Evolutionary conservation across 2,329 filamentous ascomycete species (phyloP).

Genomic region (Fusarium albosuccineum): DNA sequence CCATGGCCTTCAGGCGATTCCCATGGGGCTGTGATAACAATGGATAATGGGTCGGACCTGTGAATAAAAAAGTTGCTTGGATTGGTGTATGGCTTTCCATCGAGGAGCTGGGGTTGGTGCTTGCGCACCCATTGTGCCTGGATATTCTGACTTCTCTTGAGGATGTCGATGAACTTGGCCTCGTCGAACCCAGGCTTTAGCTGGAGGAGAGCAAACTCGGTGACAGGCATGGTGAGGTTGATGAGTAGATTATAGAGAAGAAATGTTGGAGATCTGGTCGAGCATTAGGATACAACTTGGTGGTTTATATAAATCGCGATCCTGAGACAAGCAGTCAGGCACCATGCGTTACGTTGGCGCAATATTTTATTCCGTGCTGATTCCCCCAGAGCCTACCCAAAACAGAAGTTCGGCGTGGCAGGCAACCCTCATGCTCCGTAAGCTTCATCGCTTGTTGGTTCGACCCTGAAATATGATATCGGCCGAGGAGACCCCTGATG

Average conservation of each 20-base stretch:
- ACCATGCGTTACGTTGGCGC: conserved; percentile 16
- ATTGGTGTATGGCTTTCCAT: conserved; percentile 46
- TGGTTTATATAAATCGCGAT: neutral
- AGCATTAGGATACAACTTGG: neutral
- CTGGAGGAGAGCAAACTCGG: conserved; percentile 56
- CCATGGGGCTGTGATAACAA: conserved; percentile 63
- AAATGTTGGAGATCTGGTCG: neutral
- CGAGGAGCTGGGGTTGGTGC: conserved; percentile 52
- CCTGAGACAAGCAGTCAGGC: conserved; percentile 15
- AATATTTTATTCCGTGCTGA: conserved; percentile 14
- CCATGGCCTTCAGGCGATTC: conserved; percentile 56
- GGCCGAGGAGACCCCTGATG: neutral
- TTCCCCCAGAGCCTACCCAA: conserved; percentile 22
- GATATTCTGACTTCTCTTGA: conserved; percentile 49
- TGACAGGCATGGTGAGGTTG: conserved; percentile 52
- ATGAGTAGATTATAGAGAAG: neutral
- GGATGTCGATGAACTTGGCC: conserved; percentile 50
- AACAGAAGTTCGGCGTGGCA: neutral
- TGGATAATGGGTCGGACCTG: conserved; percentile 51
- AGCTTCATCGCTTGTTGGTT: neutral
- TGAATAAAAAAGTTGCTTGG: conserved; percentile 54
- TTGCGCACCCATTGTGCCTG: conserved; percentile 57
- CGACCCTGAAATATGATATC: no score
- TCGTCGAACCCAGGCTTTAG: conserved; percentile 47
- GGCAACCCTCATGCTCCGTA: conserved; percentile 14